Conservation (phyloP, 345 rosid genomes). For the Rhodamnia rubescens region DNA sequence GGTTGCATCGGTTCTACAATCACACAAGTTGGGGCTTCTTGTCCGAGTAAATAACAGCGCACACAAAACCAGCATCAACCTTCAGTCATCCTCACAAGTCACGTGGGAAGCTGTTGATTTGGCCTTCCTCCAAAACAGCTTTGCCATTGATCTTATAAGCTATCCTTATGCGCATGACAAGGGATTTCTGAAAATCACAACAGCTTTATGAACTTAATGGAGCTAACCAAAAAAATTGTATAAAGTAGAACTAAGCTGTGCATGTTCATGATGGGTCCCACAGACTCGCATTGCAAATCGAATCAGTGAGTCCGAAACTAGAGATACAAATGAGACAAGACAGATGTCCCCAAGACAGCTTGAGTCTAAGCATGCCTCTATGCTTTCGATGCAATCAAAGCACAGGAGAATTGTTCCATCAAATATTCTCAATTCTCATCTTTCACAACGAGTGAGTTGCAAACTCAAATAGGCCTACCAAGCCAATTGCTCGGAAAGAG, state of each 20-base stretch:
- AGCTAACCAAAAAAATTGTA: background rate
- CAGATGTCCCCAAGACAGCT: background rate
- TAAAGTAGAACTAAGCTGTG: background rate
- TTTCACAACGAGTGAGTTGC: background rate
- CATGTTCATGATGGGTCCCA: background rate
- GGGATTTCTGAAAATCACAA: conserved; percentile 63
- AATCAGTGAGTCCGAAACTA: background rate
- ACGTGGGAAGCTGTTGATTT: conserved; percentile 79
- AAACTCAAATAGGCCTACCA: background rate
- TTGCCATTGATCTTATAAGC: conserved; percentile 70
- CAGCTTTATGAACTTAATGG: background rate
- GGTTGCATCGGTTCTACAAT: conserved; percentile 18
- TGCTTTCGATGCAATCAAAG: background rate
- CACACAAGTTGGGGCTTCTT: conserved; percentile 1
- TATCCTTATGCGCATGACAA: conserved; percentile 86
- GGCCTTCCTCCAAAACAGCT: conserved; percentile 88
- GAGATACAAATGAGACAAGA: background rate
- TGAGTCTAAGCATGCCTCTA: background rate
- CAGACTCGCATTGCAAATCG: background rate
- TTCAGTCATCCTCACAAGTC: conserved; percentile 40
- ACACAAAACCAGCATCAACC: background rate
- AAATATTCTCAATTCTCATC: background rate
- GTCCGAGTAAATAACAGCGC: background rate
- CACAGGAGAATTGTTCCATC: background rate
- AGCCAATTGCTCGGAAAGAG: background rate